These are phyloP conservation scores for Biancaea sappan DNA, from an alignment of 306 rosid species.

Conservation along the genomic window DNA sequence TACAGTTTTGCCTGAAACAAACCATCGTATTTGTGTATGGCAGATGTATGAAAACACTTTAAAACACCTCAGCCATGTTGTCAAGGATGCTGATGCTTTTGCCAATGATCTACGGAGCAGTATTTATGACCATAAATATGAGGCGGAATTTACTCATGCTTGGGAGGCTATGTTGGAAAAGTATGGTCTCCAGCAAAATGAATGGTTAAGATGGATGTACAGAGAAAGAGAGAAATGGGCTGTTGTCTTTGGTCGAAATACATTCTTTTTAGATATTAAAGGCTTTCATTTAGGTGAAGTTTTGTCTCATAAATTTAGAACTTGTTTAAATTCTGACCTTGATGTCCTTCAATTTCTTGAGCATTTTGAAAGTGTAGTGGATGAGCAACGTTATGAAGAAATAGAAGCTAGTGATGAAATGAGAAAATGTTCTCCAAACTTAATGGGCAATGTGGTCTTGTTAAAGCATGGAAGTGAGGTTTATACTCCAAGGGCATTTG, in stretches of 20 bases:
- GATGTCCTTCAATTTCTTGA: slow-evolving; percentile 56
- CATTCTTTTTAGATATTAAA: slow-evolving; percentile 54
- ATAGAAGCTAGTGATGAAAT: slow-evolving; percentile 62
- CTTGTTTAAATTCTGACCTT: slow-evolving; percentile 42
- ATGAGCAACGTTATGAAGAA: slow-evolving; percentile 61
- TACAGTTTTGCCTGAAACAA: slow-evolving; percentile 53
- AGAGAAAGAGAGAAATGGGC: slow-evolving; percentile 71
- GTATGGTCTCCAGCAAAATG: slow-evolving; percentile 57
- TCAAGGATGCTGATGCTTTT: slow-evolving; percentile 51
- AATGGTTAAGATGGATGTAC: slow-evolving; percentile 76
- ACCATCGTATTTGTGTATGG: slow-evolving; percentile 54
- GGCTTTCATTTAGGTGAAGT: slow-evolving; percentile 60
- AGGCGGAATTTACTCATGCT: slow-evolving; percentile 50
- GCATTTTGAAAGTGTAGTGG: slow-evolving; percentile 56
- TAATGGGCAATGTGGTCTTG: slow-evolving; percentile 60
- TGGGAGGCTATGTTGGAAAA: slow-evolving; percentile 63
- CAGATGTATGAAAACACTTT: slow-evolving; percentile 62
- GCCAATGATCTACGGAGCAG: slow-evolving; percentile 57
- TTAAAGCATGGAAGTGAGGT: slow-evolving; percentile 52
- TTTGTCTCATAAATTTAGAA: slow-evolving; percentile 49
- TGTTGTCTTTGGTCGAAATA: slow-evolving; percentile 53
- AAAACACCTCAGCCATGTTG: slow-evolving; percentile 51
- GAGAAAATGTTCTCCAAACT: slow-evolving; percentile 51
- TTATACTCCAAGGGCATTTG: slow-evolving; percentile 69
- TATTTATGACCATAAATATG: slow-evolving; percentile 59